Conservation (phyloP, 2,329 filamentous ascomycete genomes). For the Ascochyta lentis region DNA sequence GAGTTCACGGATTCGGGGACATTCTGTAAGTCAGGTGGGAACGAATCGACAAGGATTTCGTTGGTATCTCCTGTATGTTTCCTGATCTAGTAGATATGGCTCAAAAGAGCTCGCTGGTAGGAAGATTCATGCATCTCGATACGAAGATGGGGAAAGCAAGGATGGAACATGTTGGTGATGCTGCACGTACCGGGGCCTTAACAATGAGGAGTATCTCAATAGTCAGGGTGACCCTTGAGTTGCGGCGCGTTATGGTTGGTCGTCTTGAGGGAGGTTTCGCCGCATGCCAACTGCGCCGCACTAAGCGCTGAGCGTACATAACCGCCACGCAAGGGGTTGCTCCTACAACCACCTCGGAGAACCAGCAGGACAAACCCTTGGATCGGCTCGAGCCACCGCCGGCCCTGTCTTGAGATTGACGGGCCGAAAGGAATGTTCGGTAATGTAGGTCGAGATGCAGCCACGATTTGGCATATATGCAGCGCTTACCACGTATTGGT, state of each 20-base stretch:
- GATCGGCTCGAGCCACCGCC: background rate
- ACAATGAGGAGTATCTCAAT: background rate
- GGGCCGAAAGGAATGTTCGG: conserved; percentile 12
- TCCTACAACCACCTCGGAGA: background rate
- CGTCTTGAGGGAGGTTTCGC: background rate
- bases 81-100: background rate
- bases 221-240: conserved; percentile 6
- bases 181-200: background rate
- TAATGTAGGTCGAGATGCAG: background rate
- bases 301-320: conserved; percentile 15
- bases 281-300: conserved; percentile 15
- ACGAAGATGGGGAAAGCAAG: background rate
- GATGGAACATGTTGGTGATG: background rate
- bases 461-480: background rate
- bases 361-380: background rate
- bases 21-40: background rate
- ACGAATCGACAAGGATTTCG: background rate
- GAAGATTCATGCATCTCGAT: background rate
- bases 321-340: conserved; percentile 14
- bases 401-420: background rate
- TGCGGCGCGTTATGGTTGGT: background rate
- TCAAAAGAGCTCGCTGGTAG: background rate
- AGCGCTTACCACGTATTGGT: background rate
- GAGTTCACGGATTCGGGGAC: background rate
- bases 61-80: background rate